Evolutionary conservation across 176 grass and related monocot species (phyloP).

Genomic region (Oryza officinalis): DNA sequence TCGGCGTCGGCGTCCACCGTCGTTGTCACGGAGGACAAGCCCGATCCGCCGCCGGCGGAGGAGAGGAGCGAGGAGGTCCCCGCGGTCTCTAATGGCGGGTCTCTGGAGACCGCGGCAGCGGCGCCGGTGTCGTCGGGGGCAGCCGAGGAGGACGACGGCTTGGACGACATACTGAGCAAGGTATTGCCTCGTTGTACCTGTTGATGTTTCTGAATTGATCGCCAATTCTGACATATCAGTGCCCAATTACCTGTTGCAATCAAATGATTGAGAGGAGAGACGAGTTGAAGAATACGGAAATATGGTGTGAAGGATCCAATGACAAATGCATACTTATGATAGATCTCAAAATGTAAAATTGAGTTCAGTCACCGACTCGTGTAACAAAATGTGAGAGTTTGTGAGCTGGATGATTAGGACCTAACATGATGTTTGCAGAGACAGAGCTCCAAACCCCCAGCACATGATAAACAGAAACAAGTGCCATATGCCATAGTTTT

Average conservation of each 20-base stretch:
- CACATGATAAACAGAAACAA: background rate
- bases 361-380: background rate
- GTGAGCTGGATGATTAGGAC: background rate
- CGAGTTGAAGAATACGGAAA: background rate
- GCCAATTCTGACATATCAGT: background rate
- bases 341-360: background rate
- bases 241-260: background rate
- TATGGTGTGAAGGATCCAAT: background rate
- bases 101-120: slow-evolving; percentile 23
- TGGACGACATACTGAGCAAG: slow-evolving; percentile 50
- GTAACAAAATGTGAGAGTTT: background rate
- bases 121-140: background rate
- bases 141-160: background rate
- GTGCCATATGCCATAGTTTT: background rate
- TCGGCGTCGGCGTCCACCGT: slow-evolving; percentile 2
- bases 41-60: slow-evolving; percentile 13
- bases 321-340: background rate
- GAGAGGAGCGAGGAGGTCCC: background rate
- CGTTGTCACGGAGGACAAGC: slow-evolving; percentile 56
- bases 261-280: background rate
- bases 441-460: background rate
- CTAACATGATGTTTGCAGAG: background rate
- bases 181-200: slow-evolving; percentile 20
- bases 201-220: background rate
- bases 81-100: background rate